These are phyloP conservation scores for Yamadazyma endophytica DNA, from an alignment of 805 yeast species.

Conservation along the genomic window DNA sequence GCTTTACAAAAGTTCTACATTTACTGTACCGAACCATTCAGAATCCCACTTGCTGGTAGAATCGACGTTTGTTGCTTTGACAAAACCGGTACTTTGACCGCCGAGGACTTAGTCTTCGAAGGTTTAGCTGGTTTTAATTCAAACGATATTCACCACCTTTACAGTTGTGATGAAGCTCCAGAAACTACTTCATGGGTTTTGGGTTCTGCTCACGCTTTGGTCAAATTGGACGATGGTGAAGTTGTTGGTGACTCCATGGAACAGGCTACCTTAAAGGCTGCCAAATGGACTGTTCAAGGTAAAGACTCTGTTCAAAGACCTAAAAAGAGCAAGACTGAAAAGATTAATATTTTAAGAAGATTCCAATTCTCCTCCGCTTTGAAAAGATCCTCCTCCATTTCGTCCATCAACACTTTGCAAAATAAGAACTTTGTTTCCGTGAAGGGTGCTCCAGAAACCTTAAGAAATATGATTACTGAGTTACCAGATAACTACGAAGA, in stretches of 20 bases:
- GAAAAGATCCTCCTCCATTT: constrained; percentile 89
- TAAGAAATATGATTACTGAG: constrained; percentile 64
- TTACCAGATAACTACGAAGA: constrained; percentile 82
- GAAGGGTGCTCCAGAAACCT: constrained; percentile 98
- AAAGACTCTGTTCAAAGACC: constrained; percentile 65
- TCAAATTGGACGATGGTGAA: constrained; percentile 91
- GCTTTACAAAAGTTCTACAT: constrained; percentile 84
- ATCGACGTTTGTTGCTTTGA: constrained; percentile 98
- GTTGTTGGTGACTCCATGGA: constrained; percentile 99
- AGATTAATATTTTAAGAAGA: constrained; percentile 77
- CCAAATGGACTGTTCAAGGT: constrained; percentile 77
- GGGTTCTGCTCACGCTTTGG: constrained; percentile 96
- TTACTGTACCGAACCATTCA: constrained; percentile 97
- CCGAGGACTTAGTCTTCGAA: constrained; percentile 93
- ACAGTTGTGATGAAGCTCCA: constrained; percentile 62
- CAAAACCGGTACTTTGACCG: constrained; percentile 96
- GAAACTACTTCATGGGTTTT: constrained; percentile 63
- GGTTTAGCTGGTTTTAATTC: constrained; percentile 82
- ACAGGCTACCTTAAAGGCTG: constrained; percentile 86
- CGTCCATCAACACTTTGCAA: constrained; percentile 46
- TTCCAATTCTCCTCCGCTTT: constrained; percentile 96
- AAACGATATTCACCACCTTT: constrained; percentile 51
- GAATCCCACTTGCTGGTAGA: constrained; percentile 97
- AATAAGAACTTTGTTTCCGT: constrained; percentile 70
- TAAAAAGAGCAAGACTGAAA: constrained; percentile 29